These are phyloP conservation scores for Russula sp. DNA, from an alignment of 768 basidiomycete genomes.

Conservation along the genomic window DNA sequence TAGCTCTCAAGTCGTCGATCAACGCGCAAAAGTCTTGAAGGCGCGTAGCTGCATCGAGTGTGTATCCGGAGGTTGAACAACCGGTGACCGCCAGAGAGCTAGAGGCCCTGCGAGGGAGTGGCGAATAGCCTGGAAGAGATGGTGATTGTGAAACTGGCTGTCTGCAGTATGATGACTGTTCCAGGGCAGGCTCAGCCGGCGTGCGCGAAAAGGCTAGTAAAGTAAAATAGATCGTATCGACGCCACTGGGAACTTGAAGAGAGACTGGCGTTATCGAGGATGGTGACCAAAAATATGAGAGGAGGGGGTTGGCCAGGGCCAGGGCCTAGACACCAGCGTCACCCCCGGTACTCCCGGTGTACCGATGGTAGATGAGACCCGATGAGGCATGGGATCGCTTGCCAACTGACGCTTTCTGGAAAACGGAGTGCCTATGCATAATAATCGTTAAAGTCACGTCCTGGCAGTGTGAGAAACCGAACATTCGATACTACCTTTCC, in stretches of 20 bases:
- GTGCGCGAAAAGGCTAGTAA: too few relatives aligned
- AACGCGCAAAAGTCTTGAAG: conserved; percentile 17
- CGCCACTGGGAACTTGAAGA: conserved; percentile 1
- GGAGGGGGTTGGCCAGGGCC: background rate
- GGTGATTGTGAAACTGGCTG: too few relatives aligned
- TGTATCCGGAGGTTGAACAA: too few relatives aligned
- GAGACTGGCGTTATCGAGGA: background rate
- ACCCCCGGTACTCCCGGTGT: background rate
- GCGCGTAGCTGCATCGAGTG: conserved; percentile 13
- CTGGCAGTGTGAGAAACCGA: background rate
- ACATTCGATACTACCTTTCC: conserved; percentile 17
- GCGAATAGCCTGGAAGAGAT: too few relatives aligned
- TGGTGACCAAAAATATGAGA: background rate
- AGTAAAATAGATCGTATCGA: too few relatives aligned
- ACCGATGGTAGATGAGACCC: conserved; percentile 12
- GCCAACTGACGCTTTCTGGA: conserved; percentile 4
- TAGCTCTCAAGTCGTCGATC: conserved; percentile 16
- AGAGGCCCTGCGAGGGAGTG: background rate
- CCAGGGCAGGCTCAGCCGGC: too few relatives aligned
- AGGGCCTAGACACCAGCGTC: background rate
- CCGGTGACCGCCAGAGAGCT: background rate
- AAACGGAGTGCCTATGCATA: background rate
- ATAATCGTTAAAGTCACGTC: background rate
- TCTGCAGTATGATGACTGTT: too few relatives aligned
- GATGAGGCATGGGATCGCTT: conserved; percentile 3